Base-by-base conservation (phyloP, 139 green algal species). In the Nannochloris sp. region DNA sequence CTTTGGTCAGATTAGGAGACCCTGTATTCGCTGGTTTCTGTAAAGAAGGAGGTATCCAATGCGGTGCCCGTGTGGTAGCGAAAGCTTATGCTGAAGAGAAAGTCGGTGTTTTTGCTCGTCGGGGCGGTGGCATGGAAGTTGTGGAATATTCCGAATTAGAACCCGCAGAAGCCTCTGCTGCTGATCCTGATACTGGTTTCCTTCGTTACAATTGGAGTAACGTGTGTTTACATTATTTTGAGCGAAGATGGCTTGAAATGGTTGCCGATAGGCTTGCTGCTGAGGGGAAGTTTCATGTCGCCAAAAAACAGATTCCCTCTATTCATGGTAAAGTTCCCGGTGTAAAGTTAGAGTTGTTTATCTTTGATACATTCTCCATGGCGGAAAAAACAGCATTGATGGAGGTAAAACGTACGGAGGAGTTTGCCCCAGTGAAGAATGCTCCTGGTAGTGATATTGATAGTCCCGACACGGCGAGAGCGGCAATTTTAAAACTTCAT, bases 221-320 rank as follows among this genome's bases (percentile, higher is more conserved):
- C 83, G 84, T 97, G 32, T 97, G 92, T 84, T 91, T 97, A 83
- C 92, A 97, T 80, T 95, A 88, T 82, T 97, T 97, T 70, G 78
- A 61, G 10, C 37, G 82, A 14, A 10, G 61, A 8, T 97, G 92
- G 81, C 76, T 97, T 59, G 46, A 53, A 34, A 4, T n/a, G 8
- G 72, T 87, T 6, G 71, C 64, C 23, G 36, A 69, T 13, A 29
- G 32, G 10, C 56, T 87, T 60, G 56, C 59, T 29, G 33, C 33
- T 3, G 42, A 38, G 31, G 73, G 48, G 64, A 58, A 34, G 9
- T 97, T 95, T 81, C 92, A 98, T 65, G 72, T 97, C 13, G 92
- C 92, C 0, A 55, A 70, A 34, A 98, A 98, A 76, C 70, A 68
- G 24, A 96, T 98, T 36, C 87, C 85, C 3, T 83, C 72, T 4